A percentile compares a stretch with the other conserved stretches of the same genome.
phyloP scores from a whole-genome alignment of 192 early-diverging fungal species.

The Neocallimastix lanati region DNA sequence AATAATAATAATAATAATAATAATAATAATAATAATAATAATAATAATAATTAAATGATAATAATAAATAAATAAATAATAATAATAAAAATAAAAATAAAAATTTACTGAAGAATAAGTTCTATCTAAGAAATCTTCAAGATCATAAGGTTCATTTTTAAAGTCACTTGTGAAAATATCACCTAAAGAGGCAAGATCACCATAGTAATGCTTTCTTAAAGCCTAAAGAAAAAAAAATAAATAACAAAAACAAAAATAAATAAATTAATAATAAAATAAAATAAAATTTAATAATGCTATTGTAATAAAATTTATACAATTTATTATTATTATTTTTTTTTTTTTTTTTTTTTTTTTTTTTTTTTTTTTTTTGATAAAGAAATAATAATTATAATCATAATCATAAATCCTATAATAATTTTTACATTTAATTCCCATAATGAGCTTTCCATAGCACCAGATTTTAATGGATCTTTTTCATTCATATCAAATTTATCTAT shows the following conservation, averaged over 20 bases:
- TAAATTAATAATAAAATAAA: neutral
- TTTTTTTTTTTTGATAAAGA: neutral
- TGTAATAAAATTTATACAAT: no score
- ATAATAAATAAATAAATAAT: no score
- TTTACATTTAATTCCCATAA: slow-evolving; percentile 65
- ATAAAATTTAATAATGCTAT: no score
- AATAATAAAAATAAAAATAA: no score
- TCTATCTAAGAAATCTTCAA: slow-evolving; percentile 95
- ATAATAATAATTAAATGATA: no score
- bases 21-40: no score
- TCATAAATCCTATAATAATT: neutral
- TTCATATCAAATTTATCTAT: slow-evolving; percentile 27
- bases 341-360: no score
- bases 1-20: no score
- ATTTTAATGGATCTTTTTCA: slow-evolving; percentile 60
- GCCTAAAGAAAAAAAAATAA: slow-evolving; percentile 33
- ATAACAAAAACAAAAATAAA: neutral
- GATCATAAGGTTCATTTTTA: slow-evolving; percentile 61
- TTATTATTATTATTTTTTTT: no score
- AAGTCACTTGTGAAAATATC: slow-evolving; percentile 75
- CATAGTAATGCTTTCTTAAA: slow-evolving; percentile 70
- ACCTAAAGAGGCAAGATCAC: slow-evolving; percentile 67
- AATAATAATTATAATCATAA: no score
- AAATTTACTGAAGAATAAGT: slow-evolving; percentile 21
- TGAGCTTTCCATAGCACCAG: slow-evolving; percentile 60